These are phyloP conservation scores for Penicillium sp. DNA, from an alignment of 2,329 filamentous ascomycete genomes.

Conservation along the genomic window DNA sequence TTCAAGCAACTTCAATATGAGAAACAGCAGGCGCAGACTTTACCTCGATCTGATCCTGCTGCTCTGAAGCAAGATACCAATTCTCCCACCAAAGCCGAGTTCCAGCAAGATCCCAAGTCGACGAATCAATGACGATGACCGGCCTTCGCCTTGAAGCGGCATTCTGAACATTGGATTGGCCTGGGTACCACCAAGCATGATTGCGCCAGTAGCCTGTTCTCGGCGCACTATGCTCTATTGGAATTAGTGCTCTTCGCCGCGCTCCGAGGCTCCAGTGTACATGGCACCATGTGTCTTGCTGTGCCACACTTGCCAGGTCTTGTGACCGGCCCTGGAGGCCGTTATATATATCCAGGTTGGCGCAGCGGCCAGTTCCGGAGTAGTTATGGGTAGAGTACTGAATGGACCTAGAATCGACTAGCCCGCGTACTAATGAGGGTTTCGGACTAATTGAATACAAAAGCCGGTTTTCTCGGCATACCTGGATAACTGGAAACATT, in stretches of 20 bases:
- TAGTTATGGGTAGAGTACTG: not conserved
- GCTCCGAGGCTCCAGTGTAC: not conserved
- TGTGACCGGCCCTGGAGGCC: not conserved
- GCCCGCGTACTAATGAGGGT: not conserved
- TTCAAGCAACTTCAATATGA: slow-evolving; percentile 36
- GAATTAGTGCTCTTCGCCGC: not conserved
- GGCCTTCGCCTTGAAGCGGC: not conserved
- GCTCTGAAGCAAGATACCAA: not conserved
- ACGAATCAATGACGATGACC: not conserved
- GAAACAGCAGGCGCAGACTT: slow-evolving; percentile 16
- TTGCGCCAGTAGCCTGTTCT: not conserved
- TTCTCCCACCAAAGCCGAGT: not conserved
- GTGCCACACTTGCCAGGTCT: not conserved
- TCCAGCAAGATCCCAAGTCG: not conserved
- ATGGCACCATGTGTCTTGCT: not conserved
- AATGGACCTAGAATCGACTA: not conserved
- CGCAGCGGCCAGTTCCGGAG: not conserved
- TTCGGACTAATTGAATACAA: not conserved
- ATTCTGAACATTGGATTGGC: not conserved
- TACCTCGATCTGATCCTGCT: not conserved
- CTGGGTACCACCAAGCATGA: not conserved
- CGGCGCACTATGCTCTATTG: not conserved
- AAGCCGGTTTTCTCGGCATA: not conserved
- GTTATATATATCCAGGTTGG: not conserved
- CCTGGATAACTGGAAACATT: not conserved